Base-by-base conservation (phyloP, 345 rosid species). In the Melastoma malabathricum region DNA sequence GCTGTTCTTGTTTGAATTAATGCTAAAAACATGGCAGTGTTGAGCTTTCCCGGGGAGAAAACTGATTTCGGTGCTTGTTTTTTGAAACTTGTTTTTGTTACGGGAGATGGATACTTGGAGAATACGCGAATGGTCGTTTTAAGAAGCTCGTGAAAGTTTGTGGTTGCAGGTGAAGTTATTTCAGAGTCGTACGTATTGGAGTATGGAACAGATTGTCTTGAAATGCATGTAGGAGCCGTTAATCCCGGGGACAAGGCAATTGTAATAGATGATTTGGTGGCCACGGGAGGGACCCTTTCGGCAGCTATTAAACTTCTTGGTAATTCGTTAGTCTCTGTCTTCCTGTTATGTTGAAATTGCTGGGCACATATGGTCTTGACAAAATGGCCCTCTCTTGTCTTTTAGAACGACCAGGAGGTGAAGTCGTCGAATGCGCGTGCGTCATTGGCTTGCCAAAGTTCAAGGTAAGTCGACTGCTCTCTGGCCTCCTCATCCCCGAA, bases 231-330 rank as follows among this genome's bases (percentile, higher is more conserved):
- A 5, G 95, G 74, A 17, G 93, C 95, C 15, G 87, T 89, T 18
- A 50, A 77, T 62, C 57, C 82, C 0, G 73, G 77, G 18, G 93
- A 89, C 64, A 86, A 80, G 2, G 87, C 73, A 13, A 58, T 85
- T 29, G 69, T 89, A 41, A 75, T 89, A 4, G 93, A 89, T 54
- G 95, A 89, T 74, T 66, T 89, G 46, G 86, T 89, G 3, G 97
- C 97, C 48, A 89, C 97, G 0, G 95, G 97, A 0, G 95, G 97
- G 38, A 85, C 95, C 12, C 69, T 89, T 18, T 80, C 82, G 0
- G 97, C 97, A 18, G 97, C 87, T 20, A 78, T 89, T 60, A 75
- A 68, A 50, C 85, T 89, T 18, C 31, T 82, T 58, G 97, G 97
- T 88, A 67, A 45, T n/a, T 47, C 15, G 14, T 10, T 22, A 13